Evolutionary conservation across 805 yeast species (phyloP), one percentile per base, ranked within the genome.

Genomic region (Lachancea meyersii): DNA sequence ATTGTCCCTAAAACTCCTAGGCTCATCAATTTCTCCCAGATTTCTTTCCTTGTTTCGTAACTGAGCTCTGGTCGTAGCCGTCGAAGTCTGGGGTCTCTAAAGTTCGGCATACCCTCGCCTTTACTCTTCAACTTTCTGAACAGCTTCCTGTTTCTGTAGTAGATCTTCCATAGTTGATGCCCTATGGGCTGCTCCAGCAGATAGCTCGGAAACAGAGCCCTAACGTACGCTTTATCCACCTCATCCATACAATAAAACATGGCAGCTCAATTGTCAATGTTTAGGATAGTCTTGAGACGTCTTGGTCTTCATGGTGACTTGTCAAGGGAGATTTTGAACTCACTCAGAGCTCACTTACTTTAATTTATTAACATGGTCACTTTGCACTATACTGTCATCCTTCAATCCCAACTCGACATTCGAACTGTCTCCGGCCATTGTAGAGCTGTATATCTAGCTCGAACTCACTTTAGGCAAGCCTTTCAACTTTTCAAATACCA

Each of bases 1-100:
- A 61, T 47, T 4, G 64, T 60, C 7, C 66, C 66, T 4, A 60
- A 40, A 11, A 61, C 63, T 10, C 64, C 64, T 30, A 60, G 37
- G 21, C 47, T 46, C 54, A 55, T 57, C 35, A 61, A 41, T 39
- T 51, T 57, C 16, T 54, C 53, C 66, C 66, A 61, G 8, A 61
- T 54, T 34, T 61, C 63, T 32, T 56, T 61, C 39, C 56, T 52
- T 4, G 52, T 39, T 3, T 47, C 45, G 21, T 44, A 44, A 5
- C 50, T 47, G n/a, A 53, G 40, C 26, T 45, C 42, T 6, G 43
- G 43, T 5, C 46, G 45, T 4, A 43, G 17, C 33, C 38, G 44
- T 9, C 30, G 33, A 14, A 36, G 28, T 5, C 35, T 31, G 14
- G 41, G 17, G 5, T 40, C 43, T 2, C 19, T 20, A 10, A 38